These are phyloP conservation scores for Xylaria sp. DNA, from an alignment of 2,329 filamentous ascomycete species.

Conservation along the genomic window DNA sequence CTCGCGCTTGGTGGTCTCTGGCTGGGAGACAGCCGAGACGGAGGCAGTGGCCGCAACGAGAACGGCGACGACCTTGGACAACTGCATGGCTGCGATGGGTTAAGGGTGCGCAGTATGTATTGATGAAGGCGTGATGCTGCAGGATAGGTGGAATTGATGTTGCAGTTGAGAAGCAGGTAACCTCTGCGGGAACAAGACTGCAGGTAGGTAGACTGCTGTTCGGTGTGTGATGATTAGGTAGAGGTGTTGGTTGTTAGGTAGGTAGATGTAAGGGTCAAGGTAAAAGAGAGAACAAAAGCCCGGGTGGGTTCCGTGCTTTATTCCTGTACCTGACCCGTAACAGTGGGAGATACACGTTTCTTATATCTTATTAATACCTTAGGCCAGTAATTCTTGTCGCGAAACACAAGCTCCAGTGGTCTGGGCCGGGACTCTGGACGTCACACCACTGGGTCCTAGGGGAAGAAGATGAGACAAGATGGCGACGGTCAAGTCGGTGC, in stretches of 20 bases:
- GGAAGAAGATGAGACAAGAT: too few relatives aligned
- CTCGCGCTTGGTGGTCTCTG: conserved; percentile 37
- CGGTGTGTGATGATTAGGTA: not conserved
- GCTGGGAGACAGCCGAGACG: conserved; percentile 24
- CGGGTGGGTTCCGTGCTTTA: too few relatives aligned
- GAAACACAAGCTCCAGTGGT: too few relatives aligned
- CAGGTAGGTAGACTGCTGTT: not conserved
- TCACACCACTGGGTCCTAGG: too few relatives aligned
- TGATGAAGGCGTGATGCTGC: not conserved
- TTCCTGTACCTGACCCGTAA: too few relatives aligned
- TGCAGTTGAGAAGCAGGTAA: not conserved
- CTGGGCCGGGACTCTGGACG: too few relatives aligned
- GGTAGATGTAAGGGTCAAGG: not conserved
- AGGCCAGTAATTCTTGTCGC: too few relatives aligned
- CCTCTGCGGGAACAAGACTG: not conserved
- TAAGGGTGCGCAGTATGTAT: not conserved
- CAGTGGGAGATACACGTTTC: too few relatives aligned
- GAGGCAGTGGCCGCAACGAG: conserved; percentile 24
- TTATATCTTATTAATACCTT: too few relatives aligned
- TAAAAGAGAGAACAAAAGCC: not conserved
- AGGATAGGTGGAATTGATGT: not conserved
- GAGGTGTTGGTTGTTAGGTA: not conserved
- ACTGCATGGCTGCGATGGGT: conserved; percentile 24
- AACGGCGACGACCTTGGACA: conserved; percentile 22
- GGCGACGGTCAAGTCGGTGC: too few relatives aligned